Evolutionary conservation across 2,329 filamentous ascomycete genomes (phyloP), one percentile per base, ranked within the genome.

Genomic region (Paraconiothyrium brasiliense): DNA sequence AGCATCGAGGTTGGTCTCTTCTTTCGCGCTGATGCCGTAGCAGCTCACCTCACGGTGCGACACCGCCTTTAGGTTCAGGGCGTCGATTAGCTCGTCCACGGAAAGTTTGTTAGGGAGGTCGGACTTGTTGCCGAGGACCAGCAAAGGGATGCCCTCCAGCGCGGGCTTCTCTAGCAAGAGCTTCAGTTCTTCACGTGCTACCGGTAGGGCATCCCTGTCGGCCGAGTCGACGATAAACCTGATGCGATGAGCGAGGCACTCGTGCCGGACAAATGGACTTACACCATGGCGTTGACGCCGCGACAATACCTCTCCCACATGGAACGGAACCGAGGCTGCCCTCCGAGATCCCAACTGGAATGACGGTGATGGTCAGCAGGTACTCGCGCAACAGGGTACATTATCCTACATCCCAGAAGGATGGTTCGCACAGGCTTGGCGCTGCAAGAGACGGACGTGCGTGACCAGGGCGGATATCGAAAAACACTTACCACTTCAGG

Each of bases 231-330:
- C 94, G 78, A 99, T 97, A 82, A 97, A 99, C 68, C 88, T 90
- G 70, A 39, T 54, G 32, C 64, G 60, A 75, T 76, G 64, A 78
- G 73, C 70, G 64, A 67, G 55, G 58, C 59, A 41, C 41, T 37
- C 50, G 30, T 20, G 60, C 47, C 52, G 70, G 52, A 60, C 61
- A 66, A 58, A 59, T 54, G 54, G 50, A 54, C 85, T 79, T 85
- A 90, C 87, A 99, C 92, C 71, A 99, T 97, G 71, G 94, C 94
- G 82, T 97, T 97, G 70, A 98, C 95, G 56, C 93, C 95, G 67
- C 94, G 92, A 82, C 95, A 98, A 80, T 99, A 99, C 76, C 95
- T 87, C 84, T 99, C 95, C 95, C 95, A 99, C 95, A 99, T 99
- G 71, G 92, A 92, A 75, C 95, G 92, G 83, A 98, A 99, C 68